phyloP scores from a whole-genome alignment of 2,329 filamentous ascomycete genomes.

The Neofusicoccum cordaticola region DNA sequence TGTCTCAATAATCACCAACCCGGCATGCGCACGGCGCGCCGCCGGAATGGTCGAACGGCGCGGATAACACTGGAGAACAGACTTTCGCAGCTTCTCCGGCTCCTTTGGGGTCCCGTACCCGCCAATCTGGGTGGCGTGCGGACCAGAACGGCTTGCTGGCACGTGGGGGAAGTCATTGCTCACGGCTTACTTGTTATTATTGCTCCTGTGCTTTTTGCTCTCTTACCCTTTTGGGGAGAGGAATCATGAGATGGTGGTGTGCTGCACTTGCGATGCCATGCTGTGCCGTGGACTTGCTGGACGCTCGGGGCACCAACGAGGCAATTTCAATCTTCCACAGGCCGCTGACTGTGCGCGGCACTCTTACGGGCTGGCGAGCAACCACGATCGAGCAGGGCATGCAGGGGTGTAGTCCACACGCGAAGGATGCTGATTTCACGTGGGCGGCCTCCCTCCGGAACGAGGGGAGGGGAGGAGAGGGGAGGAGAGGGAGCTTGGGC shows the following conservation, averaged over 20 bases:
- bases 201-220: background rate
- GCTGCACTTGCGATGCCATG: constrained; percentile 1
- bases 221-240: background rate
- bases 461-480: background rate
- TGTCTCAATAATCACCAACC: background rate
- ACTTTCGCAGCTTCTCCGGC: background rate
- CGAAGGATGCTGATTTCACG: background rate
- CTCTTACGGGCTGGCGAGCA: background rate
- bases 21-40: background rate
- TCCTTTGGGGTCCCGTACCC: background rate
- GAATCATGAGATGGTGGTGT: constrained; percentile 15
- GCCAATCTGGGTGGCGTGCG: constrained; percentile 2
- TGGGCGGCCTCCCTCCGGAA: background rate
- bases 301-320: background rate
- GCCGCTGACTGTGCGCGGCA: background rate
- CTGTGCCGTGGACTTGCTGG: background rate
- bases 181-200: background rate
- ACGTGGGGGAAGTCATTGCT: background rate
- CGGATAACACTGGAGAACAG: constrained; percentile 13
- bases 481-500: background rate
- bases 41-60: constrained; percentile 8
- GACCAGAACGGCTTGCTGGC: background rate
- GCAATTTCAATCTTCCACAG: background rate
- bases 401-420: background rate
- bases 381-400: background rate